phyloP scores from a whole-genome alignment of 1,139 yeast species.

The Sugiyamaella japonica region DNA sequence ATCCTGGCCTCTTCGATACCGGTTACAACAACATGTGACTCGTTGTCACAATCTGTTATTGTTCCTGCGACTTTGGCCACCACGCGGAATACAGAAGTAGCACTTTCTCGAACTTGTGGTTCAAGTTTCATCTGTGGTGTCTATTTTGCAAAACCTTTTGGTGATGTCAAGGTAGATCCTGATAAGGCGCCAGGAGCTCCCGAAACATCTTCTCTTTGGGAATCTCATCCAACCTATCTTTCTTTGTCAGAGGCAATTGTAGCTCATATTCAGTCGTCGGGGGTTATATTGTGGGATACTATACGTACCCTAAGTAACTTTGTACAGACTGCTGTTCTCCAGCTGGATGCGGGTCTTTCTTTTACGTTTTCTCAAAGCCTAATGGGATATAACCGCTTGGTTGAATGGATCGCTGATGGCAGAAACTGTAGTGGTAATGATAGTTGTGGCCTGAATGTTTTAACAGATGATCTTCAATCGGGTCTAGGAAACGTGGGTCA shows the following conservation, averaged over 20 bases:
- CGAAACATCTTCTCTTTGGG: background rate
- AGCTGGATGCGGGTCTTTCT: background rate
- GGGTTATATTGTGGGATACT: background rate
- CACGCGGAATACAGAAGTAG: conserved; percentile 9
- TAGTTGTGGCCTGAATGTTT: background rate
- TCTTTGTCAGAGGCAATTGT: background rate
- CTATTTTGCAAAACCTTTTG: background rate
- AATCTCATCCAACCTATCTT: background rate
- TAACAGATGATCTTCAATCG: background rate
- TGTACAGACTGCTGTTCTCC: background rate
- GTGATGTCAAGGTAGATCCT: background rate
- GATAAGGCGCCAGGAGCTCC: background rate
- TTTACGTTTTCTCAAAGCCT: background rate
- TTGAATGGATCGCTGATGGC: background rate
- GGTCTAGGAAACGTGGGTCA: too few relatives aligned
- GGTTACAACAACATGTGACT: background rate
- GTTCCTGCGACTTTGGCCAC: background rate
- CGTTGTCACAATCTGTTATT: background rate
- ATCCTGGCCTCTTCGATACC: background rate
- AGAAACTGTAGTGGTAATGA: background rate
- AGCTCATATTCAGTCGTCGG: background rate
- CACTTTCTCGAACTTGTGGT: background rate
- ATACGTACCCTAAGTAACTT: background rate
- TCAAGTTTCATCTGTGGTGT: background rate
- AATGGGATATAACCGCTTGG: background rate